phyloP scores from a whole-genome alignment of 2,329 filamentous ascomycete species.

The Allantophomopsis lycopodina region DNA sequence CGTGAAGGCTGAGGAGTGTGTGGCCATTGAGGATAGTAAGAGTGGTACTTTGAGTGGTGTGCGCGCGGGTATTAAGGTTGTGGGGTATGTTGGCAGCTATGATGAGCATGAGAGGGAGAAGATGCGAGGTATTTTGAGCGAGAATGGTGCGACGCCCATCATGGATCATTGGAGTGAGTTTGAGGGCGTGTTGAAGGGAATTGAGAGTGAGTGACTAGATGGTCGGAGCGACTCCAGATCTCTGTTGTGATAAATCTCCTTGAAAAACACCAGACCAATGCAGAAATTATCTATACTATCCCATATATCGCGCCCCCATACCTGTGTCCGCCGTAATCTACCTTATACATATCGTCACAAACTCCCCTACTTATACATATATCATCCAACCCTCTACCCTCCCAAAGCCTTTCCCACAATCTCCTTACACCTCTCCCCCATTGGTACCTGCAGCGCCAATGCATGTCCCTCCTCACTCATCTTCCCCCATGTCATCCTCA shows the following conservation, averaged over 20 bases:
- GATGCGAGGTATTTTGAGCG: slow-evolving; percentile 47
- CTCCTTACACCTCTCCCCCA: slow-evolving; percentile 46
- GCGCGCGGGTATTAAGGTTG: slow-evolving; percentile 64
- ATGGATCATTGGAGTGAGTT: slow-evolving; percentile 49
- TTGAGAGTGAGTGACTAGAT: slow-evolving; percentile 7
- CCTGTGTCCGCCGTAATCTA: too few relatives aligned
- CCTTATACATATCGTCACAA: too few relatives aligned
- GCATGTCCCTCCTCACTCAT: slow-evolving; percentile 51
- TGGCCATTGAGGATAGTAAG: slow-evolving; percentile 83
- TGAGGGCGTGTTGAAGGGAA: slow-evolving; percentile 8
- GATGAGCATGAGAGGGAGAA: slow-evolving; percentile 37
- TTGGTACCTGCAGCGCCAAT: slow-evolving; percentile 50
- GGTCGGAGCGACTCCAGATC: too few relatives aligned
- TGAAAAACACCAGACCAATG: too few relatives aligned
- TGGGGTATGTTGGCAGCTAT: slow-evolving; percentile 80
- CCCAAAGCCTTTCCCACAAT: slow-evolving; percentile 50
- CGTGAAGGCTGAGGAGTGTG: slow-evolving; percentile 54
- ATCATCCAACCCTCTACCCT: slow-evolving; percentile 8
- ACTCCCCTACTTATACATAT: too few relatives aligned
- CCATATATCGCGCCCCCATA: too few relatives aligned
- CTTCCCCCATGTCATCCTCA: slow-evolving; percentile 65
- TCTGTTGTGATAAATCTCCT: too few relatives aligned
- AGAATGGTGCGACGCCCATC: slow-evolving; percentile 47
- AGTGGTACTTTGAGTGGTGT: slow-evolving; percentile 67
- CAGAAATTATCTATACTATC: too few relatives aligned